These are phyloP conservation scores for Sugiyamaella lignohabitans DNA, from an alignment of 805 yeast genomes.

Conservation along the genomic window DNA sequence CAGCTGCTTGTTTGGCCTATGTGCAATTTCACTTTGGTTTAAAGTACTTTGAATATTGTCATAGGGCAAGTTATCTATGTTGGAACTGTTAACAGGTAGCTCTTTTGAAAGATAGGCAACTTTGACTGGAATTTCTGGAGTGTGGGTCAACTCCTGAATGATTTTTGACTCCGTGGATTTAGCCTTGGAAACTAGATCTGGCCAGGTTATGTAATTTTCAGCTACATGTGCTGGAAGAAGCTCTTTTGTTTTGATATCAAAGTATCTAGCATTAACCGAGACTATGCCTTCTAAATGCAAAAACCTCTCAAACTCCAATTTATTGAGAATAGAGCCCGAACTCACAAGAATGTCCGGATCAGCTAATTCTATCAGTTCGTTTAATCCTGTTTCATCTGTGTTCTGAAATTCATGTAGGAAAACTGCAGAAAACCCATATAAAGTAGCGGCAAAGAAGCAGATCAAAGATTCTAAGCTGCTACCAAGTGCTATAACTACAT, in stretches of 20 bases:
- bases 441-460: constrained; percentile 6
- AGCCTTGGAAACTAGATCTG: not conserved
- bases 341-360: constrained; percentile 2
- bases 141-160: not conserved
- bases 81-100: too few species aligned
- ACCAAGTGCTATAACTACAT: constrained; percentile 2
- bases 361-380: not conserved
- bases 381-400: not conserved
- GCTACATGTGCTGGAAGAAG: not conserved
- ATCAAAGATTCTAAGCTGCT: constrained; percentile 4
- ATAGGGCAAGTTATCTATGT: too few species aligned
- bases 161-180: not conserved
- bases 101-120: constrained; percentile 7
- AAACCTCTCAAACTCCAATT: not conserved
- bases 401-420: not conserved
- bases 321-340: constrained; percentile 2
- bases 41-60: too few species aligned
- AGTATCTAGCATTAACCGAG: not conserved
- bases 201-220: constrained; percentile 4
- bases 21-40: too few species aligned
- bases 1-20: too few species aligned
- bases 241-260: not conserved
- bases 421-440: constrained; percentile 5
- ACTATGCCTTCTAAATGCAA: not conserved
- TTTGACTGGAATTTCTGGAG: constrained; percentile 6